Percentiles rank a stretch among this genome's conserved stretches.
Evolutionary conservation across 257 asterid genomes (phyloP).

Genomic region (Solanum pinnatisectum): DNA sequence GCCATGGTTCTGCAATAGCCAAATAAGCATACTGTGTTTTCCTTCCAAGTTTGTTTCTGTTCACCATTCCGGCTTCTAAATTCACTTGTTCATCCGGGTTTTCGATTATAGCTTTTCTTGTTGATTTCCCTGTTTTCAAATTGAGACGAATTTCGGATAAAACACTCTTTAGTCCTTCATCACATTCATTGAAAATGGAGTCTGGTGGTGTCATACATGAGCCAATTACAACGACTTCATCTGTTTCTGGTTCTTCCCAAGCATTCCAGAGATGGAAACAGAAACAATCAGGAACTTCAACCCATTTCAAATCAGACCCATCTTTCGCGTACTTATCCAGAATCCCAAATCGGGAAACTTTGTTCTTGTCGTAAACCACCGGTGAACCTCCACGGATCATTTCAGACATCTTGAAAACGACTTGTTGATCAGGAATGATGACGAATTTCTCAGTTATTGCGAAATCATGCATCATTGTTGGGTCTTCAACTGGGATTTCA

Average conservation of each 20-base stretch:
- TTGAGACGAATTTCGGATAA: constrained; percentile 82
- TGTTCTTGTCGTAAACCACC: constrained; percentile 62
- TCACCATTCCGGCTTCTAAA: constrained; percentile 95
- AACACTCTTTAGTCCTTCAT: constrained; percentile 66
- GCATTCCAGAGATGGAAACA: constrained; percentile 98
- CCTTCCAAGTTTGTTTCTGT: constrained; percentile 77
- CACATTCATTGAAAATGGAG: constrained; percentile 92
- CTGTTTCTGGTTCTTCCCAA: constrained; percentile 88
- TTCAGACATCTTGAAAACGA: constrained; percentile 84
- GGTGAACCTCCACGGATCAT: constrained; percentile 95
- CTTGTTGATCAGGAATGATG: constrained; percentile 88
- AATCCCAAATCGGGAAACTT: constrained; percentile 65
- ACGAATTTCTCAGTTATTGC: constrained; percentile 85
- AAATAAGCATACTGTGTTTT: constrained; percentile 68
- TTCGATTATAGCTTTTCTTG: constrained; percentile 42
- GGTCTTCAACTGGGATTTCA: constrained; percentile 72
- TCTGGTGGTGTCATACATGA: constrained; percentile 99
- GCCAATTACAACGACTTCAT: constrained; percentile 82
- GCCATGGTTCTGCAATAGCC: constrained; percentile 99
- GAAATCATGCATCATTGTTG: constrained; percentile 99
- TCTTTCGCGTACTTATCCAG: constrained; percentile 51
- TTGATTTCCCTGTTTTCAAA: constrained; percentile 64
- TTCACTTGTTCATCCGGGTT: constrained; percentile 57
- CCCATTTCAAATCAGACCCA: constrained; percentile 42
- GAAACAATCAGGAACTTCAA: constrained; percentile 81